Evolutionary conservation across 805 yeast species (phyloP), one percentile per base, ranked within the genome.

Genomic region (Phaffomyces opuntiae): DNA sequence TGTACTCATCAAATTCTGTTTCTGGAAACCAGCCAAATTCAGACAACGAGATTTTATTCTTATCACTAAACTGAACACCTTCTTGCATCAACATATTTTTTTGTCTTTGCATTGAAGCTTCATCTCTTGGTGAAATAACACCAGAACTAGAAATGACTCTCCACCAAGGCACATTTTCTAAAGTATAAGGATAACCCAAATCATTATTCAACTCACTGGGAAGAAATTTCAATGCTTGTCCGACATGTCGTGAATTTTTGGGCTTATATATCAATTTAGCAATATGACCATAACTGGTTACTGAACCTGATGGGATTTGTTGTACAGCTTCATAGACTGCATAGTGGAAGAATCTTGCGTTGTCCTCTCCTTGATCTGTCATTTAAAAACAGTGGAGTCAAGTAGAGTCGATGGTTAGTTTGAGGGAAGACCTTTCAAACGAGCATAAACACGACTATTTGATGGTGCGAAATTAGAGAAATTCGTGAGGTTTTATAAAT

Each of bases 201-300:
- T 34, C 40, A 14, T 38, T 42, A n/a, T 33, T 42, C 11, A 35
- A 46, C 1, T 24, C 40, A 2, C 16, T 6, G 1, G 72, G 69
- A 13, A 78, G 66, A 40, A 74, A 67, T 61, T 85, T 86, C 48
- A 86, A 64, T 0, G 89, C 76, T 31, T 74, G 73, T 0, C 95
- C 95, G 1, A 85, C 93, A 49, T 78, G 88, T 7, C 95, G 68
- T 1, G 93, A 72, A 51, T 83, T 81, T 42, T 67, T 73, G 0
- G 95, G 93, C 42, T 73, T 67, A 29, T 72, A 74, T 0, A 83
- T 68, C 9, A 83, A 62, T 49, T 73, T 72, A 0, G 93, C 93
- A 9, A 86, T 77, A 57, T 83, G 90, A 2, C 87, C 89, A 53
- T 86, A 86, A n/a, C 81, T 72, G 0, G 88, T 78, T 7, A 80